Base-by-base conservation (phyloP, 352 stramenopile genomes). In the Phytophthora capsici region DNA sequence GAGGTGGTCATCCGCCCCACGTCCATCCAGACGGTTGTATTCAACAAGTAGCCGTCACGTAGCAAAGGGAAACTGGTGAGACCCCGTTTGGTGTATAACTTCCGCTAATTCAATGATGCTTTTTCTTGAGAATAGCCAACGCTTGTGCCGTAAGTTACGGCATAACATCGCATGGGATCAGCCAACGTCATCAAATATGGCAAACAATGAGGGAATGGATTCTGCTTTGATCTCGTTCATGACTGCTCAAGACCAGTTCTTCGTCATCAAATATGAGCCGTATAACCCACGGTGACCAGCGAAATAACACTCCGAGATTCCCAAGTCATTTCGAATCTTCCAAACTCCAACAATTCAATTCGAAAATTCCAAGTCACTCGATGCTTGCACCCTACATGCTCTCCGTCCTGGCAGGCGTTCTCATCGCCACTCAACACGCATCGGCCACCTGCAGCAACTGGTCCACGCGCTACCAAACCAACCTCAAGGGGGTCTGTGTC, bases 11-110 rank as follows among this genome's bases (percentile, higher is more conserved):
- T 79, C 32, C 64, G 64, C 41, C 59, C 73, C 19, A 77, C 63
- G n/a, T 77, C 73, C 32, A 78, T 82, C 56, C 73, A 82, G 38
- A 82, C 73, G 13, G 66, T 82, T 9, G 70, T 82, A 16, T 80
- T 80, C 45, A 80, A 78, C 34, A 63, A 61, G 17, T 82, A 73
- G 32, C n/a, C 23, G 38, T 22, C 38, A 45, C 7, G 38, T 44
- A 44, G 12, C 25, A 28, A n/a, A n/a, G n/a, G n/a, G 6, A 28
- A 28, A 6, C 25, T 28, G 25, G 25, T 7, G 25, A 28, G 25
- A 6, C 25, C 6, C 25, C 25, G 25, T 28, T 28, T 28, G 25
- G 6, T 28, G 25, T 7, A 28, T 28, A 28, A 28, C 25, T 28
- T 6, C 25, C n/a, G n/a, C n/a, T n/a, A n/a, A n/a, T n/a, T n/a